phyloP scores from a whole-genome alignment of 2,329 filamentous ascomycete genomes.

The Alternaria ventricosa region DNA sequence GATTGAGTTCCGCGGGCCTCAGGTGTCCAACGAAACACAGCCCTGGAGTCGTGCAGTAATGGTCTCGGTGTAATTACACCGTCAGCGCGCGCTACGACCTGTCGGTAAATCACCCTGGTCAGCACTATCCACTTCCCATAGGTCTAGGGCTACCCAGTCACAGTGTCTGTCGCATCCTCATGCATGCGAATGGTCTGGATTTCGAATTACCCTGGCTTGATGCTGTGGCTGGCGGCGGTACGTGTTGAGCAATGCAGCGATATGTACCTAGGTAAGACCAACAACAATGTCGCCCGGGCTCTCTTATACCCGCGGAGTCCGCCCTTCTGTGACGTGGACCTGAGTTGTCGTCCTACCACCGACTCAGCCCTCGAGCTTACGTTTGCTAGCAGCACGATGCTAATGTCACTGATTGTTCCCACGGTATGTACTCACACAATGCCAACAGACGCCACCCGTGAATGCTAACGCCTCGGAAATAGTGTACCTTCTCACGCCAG shows the following conservation, averaged over 20 bases:
- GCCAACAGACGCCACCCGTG: background rate
- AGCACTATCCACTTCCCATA: background rate
- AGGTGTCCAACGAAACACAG: background rate
- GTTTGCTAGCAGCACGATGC: background rate
- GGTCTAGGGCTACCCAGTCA: conserved; percentile 1
- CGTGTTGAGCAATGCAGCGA: background rate
- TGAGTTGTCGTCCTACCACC: background rate
- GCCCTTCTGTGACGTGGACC: background rate
- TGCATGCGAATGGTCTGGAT: background rate
- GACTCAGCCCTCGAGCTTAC: conserved; percentile 6
- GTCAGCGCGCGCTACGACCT: conserved; percentile 10
- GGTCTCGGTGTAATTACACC: conserved; percentile 8
- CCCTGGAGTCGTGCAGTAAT: background rate
- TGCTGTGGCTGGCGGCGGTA: background rate
- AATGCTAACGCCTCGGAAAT: background rate
- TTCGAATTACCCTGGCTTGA: background rate
- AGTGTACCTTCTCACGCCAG: background rate
- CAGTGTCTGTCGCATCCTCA: background rate
- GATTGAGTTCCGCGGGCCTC: background rate
- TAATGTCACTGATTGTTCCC: background rate
- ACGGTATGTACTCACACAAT: background rate
- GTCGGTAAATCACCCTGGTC: conserved; percentile 1
- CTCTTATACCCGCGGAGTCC: background rate
- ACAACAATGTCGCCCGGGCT: background rate
- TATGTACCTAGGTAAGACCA: background rate